phyloP scores from a whole-genome alignment of 73 alveolate genomes.

The Paramecium caudatum region DNA sequence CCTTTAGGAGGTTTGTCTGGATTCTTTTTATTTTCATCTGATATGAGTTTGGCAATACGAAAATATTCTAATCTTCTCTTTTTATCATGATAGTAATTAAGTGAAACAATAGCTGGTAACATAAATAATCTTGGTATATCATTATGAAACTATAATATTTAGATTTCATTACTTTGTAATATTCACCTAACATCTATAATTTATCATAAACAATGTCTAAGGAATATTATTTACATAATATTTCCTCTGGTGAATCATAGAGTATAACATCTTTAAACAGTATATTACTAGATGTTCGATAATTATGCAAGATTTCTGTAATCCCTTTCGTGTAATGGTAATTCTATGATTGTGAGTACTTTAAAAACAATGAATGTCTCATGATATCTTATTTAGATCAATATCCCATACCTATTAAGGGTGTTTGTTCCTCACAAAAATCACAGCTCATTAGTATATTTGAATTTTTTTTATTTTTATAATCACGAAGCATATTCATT shows the following conservation, averaged over 20 bases:
- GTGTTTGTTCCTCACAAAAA: constrained; percentile 13
- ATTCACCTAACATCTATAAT: constrained; percentile 63
- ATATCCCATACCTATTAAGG: neutral
- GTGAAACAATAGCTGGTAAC: constrained; percentile 42
- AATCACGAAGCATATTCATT: no score
- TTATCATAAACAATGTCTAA: constrained; percentile 33
- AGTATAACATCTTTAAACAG: neutral
- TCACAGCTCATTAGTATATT: constrained; percentile 43
- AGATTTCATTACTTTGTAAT: constrained; percentile 65
- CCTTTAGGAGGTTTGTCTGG: constrained; percentile 77
- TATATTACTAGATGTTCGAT: neutral
- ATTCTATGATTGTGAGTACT: constrained; percentile 53
- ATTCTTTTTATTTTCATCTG: constrained; percentile 72
- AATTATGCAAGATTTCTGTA: constrained; percentile 19
- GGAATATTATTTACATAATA: constrained; percentile 5
- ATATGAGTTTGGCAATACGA: constrained; percentile 71
- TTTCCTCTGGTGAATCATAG: constrained; percentile 39
- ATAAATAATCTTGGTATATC: constrained; percentile 74
- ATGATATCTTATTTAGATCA: neutral
- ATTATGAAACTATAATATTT: constrained; percentile 58
- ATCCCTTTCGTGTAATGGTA: constrained; percentile 51
- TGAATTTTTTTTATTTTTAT: constrained; percentile 22
- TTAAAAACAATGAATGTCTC: constrained; percentile 51
- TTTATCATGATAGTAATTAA: constrained; percentile 71
- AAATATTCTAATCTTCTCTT: constrained; percentile 73